Percentiles rank a stretch among this genome's conserved stretches.
phyloP scores from a whole-genome alignment of 2,329 filamentous ascomycete species.

The Cladosporium halotolerans region DNA sequence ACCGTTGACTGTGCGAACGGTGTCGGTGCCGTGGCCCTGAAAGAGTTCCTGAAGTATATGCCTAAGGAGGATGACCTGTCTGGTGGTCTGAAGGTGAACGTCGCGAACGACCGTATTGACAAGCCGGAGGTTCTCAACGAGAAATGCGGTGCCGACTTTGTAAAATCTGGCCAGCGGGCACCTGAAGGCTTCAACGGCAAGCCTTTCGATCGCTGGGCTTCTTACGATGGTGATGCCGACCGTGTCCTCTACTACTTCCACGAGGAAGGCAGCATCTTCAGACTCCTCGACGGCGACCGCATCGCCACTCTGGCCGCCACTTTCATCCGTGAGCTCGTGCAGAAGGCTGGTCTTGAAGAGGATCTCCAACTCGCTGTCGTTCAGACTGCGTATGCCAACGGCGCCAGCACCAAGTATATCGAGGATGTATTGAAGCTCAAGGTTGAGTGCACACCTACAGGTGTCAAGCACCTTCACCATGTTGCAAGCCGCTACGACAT shows the following conservation, averaged over 20 bases:
- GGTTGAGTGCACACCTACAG: slow-evolving; percentile 87
- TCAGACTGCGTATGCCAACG: slow-evolving; percentile 97
- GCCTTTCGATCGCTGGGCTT: slow-evolving; percentile 73
- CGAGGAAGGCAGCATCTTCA: slow-evolving; percentile 75
- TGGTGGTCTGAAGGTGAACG: slow-evolving; percentile 69
- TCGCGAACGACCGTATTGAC: slow-evolving; percentile 89
- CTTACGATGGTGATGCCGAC: slow-evolving; percentile 91
- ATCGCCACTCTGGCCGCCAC: slow-evolving; percentile 91
- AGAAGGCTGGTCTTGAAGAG: slow-evolving; percentile 68
- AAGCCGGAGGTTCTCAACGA: slow-evolving; percentile 84
- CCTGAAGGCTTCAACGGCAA: slow-evolving; percentile 75
- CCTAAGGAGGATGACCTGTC: slow-evolving; percentile 52
- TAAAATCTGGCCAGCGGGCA: slow-evolving; percentile 93
- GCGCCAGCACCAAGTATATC: slow-evolving; percentile 87
- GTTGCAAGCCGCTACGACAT: slow-evolving; percentile 93
- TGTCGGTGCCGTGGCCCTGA: slow-evolving; percentile 85
- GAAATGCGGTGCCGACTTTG: slow-evolving; percentile 88
- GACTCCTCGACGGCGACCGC: slow-evolving; percentile 90
- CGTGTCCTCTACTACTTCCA: slow-evolving; percentile 92
- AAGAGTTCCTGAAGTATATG: slow-evolving; percentile 77
- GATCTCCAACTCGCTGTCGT: slow-evolving; percentile 89
- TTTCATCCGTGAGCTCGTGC: slow-evolving; percentile 84
- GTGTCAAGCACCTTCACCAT: slow-evolving; percentile 96
- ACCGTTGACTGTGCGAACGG: slow-evolving; percentile 95
- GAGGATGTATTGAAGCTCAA: slow-evolving; percentile 81